Percentiles rank a stretch among this genome's conserved stretches.
Evolutionary conservation across 345 rosid species (phyloP).

Genomic region (Populus deltoides): DNA sequence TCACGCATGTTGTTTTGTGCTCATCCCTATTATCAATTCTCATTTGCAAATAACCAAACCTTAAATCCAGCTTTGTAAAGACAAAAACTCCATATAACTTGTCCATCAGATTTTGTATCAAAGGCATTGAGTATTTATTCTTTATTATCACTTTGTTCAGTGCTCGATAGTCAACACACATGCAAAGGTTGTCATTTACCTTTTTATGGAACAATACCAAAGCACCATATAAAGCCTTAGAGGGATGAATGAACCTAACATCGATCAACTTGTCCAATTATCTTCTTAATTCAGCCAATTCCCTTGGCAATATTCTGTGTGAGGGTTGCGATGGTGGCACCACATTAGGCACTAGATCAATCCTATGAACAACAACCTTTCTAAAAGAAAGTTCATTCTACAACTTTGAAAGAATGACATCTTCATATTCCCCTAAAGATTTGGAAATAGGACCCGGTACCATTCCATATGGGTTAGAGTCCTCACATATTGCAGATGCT

Average conservation of each 20-base stretch:
- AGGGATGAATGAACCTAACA: not conserved
- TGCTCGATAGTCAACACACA: not conserved
- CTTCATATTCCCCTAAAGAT: no score
- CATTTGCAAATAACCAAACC: not conserved
- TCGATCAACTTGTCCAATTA: not conserved
- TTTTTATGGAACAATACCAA: not conserved
- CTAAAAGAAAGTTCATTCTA: no score
- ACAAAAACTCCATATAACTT: not conserved
- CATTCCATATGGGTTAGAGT: no score
- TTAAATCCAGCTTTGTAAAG: not conserved
- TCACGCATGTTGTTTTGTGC: not conserved
- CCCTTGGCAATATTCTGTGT: rapidly evolving
- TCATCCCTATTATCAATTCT: not conserved
- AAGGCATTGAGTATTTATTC: not conserved
- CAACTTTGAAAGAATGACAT: no score
- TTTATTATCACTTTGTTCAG: not conserved
- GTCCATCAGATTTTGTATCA: not conserved
- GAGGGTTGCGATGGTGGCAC: no score
- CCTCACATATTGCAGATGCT: no score
- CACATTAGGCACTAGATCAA: no score
- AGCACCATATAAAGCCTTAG: not conserved
- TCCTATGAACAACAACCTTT: no score
- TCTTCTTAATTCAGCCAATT: not conserved
- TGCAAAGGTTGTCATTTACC: not conserved
- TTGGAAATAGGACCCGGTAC: no score